A percentile compares a stretch with the other conserved stretches of the same genome.
These are phyloP conservation scores for Ambrosia trifida DNA, from an alignment of 129 eudicot species.

Conservation along the genomic window DNA sequence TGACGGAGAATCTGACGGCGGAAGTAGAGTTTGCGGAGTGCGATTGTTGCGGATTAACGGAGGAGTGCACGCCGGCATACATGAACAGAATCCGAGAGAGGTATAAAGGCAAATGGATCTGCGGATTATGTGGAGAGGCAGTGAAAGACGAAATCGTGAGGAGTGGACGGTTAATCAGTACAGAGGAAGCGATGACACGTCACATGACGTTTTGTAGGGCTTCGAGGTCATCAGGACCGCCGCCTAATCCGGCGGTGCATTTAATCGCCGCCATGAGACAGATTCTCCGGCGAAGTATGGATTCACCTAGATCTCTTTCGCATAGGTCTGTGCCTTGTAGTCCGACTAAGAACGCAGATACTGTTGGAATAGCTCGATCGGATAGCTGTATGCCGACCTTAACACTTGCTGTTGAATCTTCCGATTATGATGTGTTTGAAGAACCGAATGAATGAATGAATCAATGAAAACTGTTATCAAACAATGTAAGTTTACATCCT, in stretches of 20 bases:
- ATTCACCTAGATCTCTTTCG: slow-evolving; percentile 49
- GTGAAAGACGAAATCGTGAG: slow-evolving; percentile 68
- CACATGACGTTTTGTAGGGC: slow-evolving; percentile 61
- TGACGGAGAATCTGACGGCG: slow-evolving; percentile 26
- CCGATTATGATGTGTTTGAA: slow-evolving; percentile 27
- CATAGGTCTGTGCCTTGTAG: slow-evolving; percentile 64
- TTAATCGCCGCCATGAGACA: slow-evolving; percentile 69
- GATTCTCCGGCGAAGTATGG: slow-evolving; percentile 61
- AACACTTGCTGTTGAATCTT: slow-evolving; percentile 44
- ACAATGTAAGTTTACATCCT: slow-evolving; percentile 17
- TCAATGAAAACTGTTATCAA: not conserved
- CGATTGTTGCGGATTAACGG: slow-evolving; percentile 82
- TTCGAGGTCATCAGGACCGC: slow-evolving; percentile 60
- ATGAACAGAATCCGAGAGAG: slow-evolving; percentile 63
- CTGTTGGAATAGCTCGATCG: slow-evolving; percentile 38
- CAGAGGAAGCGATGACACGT: slow-evolving; percentile 70
- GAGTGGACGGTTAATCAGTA: slow-evolving; percentile 55
- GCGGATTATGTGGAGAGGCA: slow-evolving; percentile 83
- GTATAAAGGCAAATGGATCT: slow-evolving; percentile 80
- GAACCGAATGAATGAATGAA: slow-evolving; percentile 18
- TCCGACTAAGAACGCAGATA: slow-evolving; percentile 35
- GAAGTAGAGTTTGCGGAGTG: slow-evolving; percentile 64
- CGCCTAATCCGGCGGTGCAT: slow-evolving; percentile 66
- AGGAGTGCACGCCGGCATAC: slow-evolving; percentile 80
- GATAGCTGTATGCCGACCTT: slow-evolving; percentile 68